Evolutionary conservation across 148 eudicot genomes (phyloP).

Genomic region (Pouteria glomerata): DNA sequence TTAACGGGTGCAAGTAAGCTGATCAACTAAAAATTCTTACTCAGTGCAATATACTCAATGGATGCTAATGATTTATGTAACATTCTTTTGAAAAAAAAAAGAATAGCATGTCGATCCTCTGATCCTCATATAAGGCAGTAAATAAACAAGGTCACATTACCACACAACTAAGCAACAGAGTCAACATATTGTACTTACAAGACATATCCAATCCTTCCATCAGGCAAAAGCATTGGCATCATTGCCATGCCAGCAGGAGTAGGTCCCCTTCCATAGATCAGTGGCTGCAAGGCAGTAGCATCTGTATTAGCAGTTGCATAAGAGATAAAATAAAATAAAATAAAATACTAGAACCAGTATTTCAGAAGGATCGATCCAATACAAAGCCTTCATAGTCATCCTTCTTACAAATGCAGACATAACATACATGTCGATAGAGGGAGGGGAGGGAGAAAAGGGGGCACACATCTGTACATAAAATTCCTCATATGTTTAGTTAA

Average conservation of each 20-base stretch:
- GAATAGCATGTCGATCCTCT: not conserved
- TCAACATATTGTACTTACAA: slow-evolving; percentile 48
- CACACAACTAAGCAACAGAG: not conserved
- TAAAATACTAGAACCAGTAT: not conserved
- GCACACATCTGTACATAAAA: not conserved
- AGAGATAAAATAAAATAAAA: not conserved
- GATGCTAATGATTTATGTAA: too few species aligned
- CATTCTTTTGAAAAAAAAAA: not conserved
- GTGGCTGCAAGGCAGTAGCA: slow-evolving; percentile 44
- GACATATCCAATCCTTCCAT: slow-evolving; percentile 93
- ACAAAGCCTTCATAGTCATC: not conserved
- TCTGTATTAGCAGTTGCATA: slow-evolving; percentile 11
- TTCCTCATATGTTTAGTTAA: too few species aligned
- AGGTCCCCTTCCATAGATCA: slow-evolving; percentile 73
- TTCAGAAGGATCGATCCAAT: not conserved
- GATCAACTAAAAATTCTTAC: not conserved
- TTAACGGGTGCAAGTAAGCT: not conserved
- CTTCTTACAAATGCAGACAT: too few species aligned
- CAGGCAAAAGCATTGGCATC: slow-evolving; percentile 99
- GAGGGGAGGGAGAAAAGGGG: not conserved
- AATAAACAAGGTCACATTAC: not conserved
- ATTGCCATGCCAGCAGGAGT: slow-evolving; percentile 73
- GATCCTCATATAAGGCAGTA: too few species aligned
- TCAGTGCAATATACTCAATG: not conserved
- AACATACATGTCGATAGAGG: not conserved